These are phyloP conservation scores for Populus hybrid DNA, from an alignment of 441 rosid species.

Conservation along the genomic window DNA sequence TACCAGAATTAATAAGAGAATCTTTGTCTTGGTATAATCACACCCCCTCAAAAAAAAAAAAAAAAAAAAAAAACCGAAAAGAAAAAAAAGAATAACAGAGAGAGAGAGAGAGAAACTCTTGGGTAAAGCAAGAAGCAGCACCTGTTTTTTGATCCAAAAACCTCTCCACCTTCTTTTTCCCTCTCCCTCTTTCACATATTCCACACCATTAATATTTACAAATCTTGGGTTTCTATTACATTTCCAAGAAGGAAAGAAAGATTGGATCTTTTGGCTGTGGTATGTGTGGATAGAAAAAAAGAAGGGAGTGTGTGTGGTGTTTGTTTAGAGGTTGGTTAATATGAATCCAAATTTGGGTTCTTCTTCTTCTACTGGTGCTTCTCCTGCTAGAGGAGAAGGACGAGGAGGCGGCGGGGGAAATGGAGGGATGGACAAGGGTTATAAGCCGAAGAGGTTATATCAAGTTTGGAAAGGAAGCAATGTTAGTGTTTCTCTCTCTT, in stretches of 20 bases:
- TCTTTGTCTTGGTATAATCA: conserved; percentile 14
- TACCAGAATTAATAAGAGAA: not conserved
- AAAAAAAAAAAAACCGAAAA: too few species aligned
- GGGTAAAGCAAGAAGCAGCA: not conserved
- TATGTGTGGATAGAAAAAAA: not conserved
- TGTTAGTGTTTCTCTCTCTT: conserved; percentile 34
- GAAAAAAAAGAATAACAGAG: too few species aligned
- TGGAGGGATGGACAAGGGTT: not conserved
- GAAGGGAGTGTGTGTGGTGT: not conserved
- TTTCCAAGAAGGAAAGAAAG: not conserved
- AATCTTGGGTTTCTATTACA: not conserved
- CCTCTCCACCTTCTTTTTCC: conserved; percentile 9
- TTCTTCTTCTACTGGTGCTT: not conserved
- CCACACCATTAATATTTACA: not conserved
- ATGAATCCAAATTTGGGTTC: conserved; percentile 20
- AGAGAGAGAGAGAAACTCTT: not conserved
- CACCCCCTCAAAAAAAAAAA: not conserved
- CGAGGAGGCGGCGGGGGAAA: not conserved
- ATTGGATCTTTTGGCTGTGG: not conserved
- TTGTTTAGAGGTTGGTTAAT: not conserved
- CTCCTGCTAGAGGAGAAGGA: not conserved
- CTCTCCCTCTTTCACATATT: not conserved
- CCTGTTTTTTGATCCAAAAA: conserved; percentile 10
- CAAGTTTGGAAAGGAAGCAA: conserved; percentile 89
- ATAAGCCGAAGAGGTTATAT: conserved; percentile 64